These are phyloP conservation scores for Xylariaceae sp. DNA, from an alignment of 2,329 filamentous ascomycete species.

Conservation along the genomic window DNA sequence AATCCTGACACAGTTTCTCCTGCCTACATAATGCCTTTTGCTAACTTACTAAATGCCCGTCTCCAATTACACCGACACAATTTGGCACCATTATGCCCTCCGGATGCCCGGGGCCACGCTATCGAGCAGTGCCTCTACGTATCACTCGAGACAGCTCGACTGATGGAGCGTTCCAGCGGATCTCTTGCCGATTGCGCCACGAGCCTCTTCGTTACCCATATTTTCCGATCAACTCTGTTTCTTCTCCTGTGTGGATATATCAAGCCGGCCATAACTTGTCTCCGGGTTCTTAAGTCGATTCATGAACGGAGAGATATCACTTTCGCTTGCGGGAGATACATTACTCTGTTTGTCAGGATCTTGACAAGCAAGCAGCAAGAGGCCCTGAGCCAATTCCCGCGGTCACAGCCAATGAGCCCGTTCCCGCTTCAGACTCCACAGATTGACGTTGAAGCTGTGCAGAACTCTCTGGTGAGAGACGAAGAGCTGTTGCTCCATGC, in stretches of 20 bases:
- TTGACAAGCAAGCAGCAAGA: constrained; percentile 57
- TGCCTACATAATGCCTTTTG: constrained; percentile 69
- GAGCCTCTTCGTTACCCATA: constrained; percentile 73
- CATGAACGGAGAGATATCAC: constrained; percentile 71
- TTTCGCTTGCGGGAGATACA: constrained; percentile 73
- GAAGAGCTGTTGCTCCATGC: constrained; percentile 88
- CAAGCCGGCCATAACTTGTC: constrained; percentile 68
- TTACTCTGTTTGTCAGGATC: constrained; percentile 74
- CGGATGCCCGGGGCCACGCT: constrained; percentile 65
- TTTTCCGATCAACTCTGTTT: constrained; percentile 84
- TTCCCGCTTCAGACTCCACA: constrained; percentile 24
- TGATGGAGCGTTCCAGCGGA: constrained; percentile 65
- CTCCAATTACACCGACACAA: constrained; percentile 88
- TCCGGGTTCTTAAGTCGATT: constrained; percentile 69
- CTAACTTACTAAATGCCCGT: constrained; percentile 79
- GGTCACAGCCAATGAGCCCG: constrained; percentile 19
- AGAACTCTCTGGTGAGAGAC: constrained; percentile 54
- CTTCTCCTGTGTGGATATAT: constrained; percentile 73
- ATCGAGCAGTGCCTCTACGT: constrained; percentile 74
- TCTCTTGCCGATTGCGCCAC: constrained; percentile 66
- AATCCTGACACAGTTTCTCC: constrained; percentile 69
- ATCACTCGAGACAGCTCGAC: constrained; percentile 73
- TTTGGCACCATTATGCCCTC: constrained; percentile 67
- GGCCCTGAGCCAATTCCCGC: constrained; percentile 34
- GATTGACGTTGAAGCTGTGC: constrained; percentile 25